Percentiles rank a stretch among this genome's conserved stretches.
Conservation (phyloP, 176 grass and related monocot species). For the Zea mays region Zm-B73-REFERENCE-NAM-5.0 NC_050102.1:154197001-154197500, state of each 20-base stretch:
- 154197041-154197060: conserved; percentile 36
- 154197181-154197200: conserved; percentile 33
- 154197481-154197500: conserved; percentile 79
- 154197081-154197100: conserved; percentile 20
- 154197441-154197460: conserved; percentile 47
- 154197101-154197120: conserved; percentile 32
- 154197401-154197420: conserved; percentile 38
- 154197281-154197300: conserved; percentile 40
- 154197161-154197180: conserved; percentile 10
- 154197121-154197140: conserved; percentile 24
- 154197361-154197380: conserved; percentile 38
- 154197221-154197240: conserved; percentile 5
- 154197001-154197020: conserved; percentile 31
- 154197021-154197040: conserved; percentile 29
- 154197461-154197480: conserved; percentile 80
- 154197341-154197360: conserved; percentile 3
- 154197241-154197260: neutral
- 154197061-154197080: conserved; percentile 12
- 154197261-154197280: conserved; percentile 4
- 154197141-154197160: conserved; percentile 44
- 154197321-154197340: conserved; percentile 16
- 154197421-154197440: conserved; percentile 58
- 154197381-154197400: conserved; percentile 36
- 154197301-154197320: conserved; percentile 17
- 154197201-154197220: conserved; percentile 10